Conservation (phyloP, 2,329 filamentous ascomycete species). For the Exophiala lecanii-corni region DNA sequence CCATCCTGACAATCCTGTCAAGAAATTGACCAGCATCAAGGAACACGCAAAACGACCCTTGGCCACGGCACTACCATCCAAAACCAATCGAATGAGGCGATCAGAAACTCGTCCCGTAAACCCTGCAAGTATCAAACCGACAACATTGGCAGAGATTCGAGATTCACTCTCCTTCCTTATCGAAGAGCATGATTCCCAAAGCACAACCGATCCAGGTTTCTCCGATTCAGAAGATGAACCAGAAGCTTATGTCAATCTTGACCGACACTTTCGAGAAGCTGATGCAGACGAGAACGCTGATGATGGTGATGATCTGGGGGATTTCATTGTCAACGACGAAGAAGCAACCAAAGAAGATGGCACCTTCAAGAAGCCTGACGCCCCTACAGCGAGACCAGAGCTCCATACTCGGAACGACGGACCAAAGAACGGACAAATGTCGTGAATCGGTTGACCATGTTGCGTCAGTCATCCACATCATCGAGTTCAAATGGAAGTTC, state of each 20-base stretch:
- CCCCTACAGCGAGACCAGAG: slow-evolving; percentile 18
- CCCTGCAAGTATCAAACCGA: slow-evolving; percentile 67
- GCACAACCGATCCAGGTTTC: slow-evolving; percentile 47
- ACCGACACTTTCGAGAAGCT: slow-evolving; percentile 49
- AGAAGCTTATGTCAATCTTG: slow-evolving; percentile 39
- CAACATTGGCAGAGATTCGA: slow-evolving; percentile 73
- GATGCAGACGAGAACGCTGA: slow-evolving; percentile 51
- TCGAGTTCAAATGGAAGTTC: slow-evolving; percentile 21
- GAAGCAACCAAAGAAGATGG: slow-evolving; percentile 27
- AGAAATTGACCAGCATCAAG: slow-evolving; percentile 9
- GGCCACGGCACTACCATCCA: slow-evolving; percentile 43
- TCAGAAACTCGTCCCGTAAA: slow-evolving; percentile 59
- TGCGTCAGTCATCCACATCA: slow-evolving; percentile 42
- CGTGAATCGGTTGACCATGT: slow-evolving; percentile 41
- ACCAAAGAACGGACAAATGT: slow-evolving; percentile 38
- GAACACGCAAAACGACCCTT: neutral
- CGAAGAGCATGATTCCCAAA: slow-evolving; percentile 51
- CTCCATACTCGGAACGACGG: slow-evolving; percentile 29
- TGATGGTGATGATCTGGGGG: slow-evolving; percentile 35
- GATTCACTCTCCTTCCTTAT: slow-evolving; percentile 79
- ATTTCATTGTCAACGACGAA: slow-evolving; percentile 29
- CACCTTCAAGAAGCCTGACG: slow-evolving; percentile 27
- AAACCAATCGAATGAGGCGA: slow-evolving; percentile 52
- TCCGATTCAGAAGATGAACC: slow-evolving; percentile 38
- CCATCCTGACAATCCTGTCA: slow-evolving; percentile 11